A percentile compares a stretch with the other conserved stretches of the same genome.
These are phyloP conservation scores for Fusarium sp. DNA, from an alignment of 2,329 filamentous ascomycete species.

Conservation along the genomic window DNA sequence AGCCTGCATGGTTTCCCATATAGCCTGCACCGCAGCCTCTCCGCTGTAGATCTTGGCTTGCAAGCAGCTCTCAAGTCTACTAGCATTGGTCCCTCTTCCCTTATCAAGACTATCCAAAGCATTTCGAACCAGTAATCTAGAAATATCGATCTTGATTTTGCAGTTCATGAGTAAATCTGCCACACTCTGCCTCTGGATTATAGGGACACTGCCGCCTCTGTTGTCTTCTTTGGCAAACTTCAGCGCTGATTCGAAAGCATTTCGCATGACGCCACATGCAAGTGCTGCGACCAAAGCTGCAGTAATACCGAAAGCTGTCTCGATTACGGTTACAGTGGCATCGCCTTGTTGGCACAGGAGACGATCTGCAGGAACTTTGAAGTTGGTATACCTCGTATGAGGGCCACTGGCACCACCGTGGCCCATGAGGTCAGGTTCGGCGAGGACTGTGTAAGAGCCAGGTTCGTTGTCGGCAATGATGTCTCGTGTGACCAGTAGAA, in stretches of 20 bases:
- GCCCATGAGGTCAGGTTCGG: conserved; percentile 13
- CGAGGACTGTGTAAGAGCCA: background rate
- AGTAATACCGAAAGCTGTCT: conserved; percentile 6
- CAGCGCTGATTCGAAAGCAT: conserved; percentile 3
- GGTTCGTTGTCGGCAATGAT: background rate
- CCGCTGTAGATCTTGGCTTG: conserved; percentile 16
- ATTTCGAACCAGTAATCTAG: background rate
- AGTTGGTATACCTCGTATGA: conserved; percentile 13
- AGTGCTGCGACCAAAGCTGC: conserved; percentile 13
- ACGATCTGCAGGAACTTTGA: conserved; percentile 4
- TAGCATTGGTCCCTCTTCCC: background rate
- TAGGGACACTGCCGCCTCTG: conserved; percentile 3
- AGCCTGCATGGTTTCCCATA: conserved; percentile 7
- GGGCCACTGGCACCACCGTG: conserved; percentile 6
- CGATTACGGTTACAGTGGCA: background rate
- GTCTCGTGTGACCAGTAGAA: background rate
- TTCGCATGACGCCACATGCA: conserved; percentile 7
- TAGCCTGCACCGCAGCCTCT: background rate
- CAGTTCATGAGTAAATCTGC: conserved; percentile 21
- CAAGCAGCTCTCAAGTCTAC: conserved; percentile 6
- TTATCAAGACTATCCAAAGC: background rate
- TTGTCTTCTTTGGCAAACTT: conserved; percentile 8
- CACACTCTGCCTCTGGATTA: conserved; percentile 15
- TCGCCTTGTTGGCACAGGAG: background rate
- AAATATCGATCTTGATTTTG: conserved; percentile 1